phyloP scores from a whole-genome alignment of 1,284 basidiomycete genomes.

The Ustilago hordei region DNA sequence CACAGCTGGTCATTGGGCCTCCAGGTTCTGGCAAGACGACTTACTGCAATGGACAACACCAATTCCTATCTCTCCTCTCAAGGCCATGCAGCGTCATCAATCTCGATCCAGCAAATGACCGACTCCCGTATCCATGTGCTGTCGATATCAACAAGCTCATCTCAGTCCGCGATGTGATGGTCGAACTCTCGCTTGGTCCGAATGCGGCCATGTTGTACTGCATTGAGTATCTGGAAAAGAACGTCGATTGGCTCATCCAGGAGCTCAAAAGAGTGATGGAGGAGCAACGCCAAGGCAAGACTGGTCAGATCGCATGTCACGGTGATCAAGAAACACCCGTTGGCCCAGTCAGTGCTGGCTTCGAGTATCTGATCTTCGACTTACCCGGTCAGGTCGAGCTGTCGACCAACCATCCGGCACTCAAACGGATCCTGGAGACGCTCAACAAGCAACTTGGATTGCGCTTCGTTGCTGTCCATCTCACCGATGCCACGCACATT shows the following conservation, averaged over 20 bases:
- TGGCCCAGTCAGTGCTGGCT: conserved; percentile 68
- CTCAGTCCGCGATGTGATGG: conserved; percentile 88
- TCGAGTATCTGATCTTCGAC: conserved; percentile 88
- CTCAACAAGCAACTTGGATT: conserved; percentile 77
- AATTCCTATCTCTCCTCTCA: conserved; percentile 84
- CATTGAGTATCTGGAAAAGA: conserved; percentile 95
- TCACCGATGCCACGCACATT: conserved; percentile 96
- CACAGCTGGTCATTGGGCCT: conserved; percentile 61
- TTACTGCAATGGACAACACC: conserved; percentile 58
- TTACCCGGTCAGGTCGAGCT: conserved; percentile 97
- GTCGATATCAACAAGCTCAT: conserved; percentile 88
- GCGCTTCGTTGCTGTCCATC: conserved; percentile 90
- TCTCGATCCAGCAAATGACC: conserved; percentile 93
- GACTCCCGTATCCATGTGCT: conserved; percentile 88
- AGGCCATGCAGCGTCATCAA: conserved; percentile 91
- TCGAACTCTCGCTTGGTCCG: conserved; percentile 85
- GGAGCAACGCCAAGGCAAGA: conserved; percentile 47
- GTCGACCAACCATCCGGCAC: conserved; percentile 83
- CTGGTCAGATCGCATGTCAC: conserved; percentile 24
- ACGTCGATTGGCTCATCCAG: conserved; percentile 89
- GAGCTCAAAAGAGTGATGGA: conserved; percentile 72
- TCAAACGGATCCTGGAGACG: conserved; percentile 80
- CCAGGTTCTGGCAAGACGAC: conserved; percentile 67
- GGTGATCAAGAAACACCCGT: conserved; percentile 26
- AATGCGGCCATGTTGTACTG: conserved; percentile 98